Conservation (phyloP, 148 eudicot genomes). For the Vaccinium vitisidaea region DNA sequence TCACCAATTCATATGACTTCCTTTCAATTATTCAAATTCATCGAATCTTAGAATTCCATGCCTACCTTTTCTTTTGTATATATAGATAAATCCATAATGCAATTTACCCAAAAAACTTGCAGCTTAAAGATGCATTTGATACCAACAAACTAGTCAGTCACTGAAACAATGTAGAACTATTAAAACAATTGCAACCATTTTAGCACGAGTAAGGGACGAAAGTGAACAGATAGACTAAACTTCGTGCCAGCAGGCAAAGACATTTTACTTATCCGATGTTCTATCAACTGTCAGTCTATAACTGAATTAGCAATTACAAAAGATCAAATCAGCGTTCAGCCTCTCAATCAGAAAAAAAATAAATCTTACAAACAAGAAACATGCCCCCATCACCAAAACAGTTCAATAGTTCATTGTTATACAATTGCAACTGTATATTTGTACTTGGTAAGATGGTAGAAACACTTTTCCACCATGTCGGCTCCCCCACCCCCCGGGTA, state of each 20-base stretch:
- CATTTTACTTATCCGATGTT: conserved; percentile 6
- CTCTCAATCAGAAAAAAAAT: neutral
- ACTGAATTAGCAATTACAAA: neutral
- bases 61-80: neutral
- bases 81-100: neutral
- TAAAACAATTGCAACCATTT: neutral
- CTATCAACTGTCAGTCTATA: neutral
- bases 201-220: neutral
- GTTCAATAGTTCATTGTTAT: neutral
- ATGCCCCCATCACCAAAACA: neutral
- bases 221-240: neutral
- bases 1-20: neutral
- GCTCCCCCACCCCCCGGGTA: no score
- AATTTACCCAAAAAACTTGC: neutral
- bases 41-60: neutral
- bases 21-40: neutral
- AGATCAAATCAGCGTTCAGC: neutral
- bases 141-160: neutral
- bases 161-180: neutral
- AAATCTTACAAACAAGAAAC: neutral
- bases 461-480: neutral
- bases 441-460: neutral
- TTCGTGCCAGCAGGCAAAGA: neutral
- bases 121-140: neutral
- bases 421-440: neutral